Evolutionary conservation across 2,329 filamentous ascomycete species (phyloP).

Genomic region (Aureobasidium subglaciale): DNA sequence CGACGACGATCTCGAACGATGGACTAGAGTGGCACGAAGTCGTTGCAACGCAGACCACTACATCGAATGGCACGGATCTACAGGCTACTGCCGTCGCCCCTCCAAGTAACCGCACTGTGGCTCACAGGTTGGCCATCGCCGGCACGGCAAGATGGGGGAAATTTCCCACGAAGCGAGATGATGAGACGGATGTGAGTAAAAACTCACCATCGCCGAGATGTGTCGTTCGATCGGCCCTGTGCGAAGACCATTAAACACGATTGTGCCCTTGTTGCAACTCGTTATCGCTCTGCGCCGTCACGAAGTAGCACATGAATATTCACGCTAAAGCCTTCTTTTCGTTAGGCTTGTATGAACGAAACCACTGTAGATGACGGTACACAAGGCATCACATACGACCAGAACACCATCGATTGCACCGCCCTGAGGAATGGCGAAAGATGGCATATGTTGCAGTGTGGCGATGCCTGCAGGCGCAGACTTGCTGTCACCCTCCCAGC

Average conservation of each 20-base stretch:
- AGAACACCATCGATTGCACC: background rate
- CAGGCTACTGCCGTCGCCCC: background rate
- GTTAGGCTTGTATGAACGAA: background rate
- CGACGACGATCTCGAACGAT: no score
- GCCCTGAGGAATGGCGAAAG: background rate
- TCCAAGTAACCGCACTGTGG: background rate
- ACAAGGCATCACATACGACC: background rate
- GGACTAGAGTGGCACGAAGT: no score
- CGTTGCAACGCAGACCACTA: no score
- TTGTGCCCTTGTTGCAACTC: no score
- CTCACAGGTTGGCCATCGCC: background rate
- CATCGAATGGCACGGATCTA: background rate
- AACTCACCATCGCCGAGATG: background rate
- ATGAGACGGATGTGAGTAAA: background rate
- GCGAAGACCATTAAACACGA: no score
- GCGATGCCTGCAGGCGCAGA: background rate
- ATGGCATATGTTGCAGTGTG: background rate
- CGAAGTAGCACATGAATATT: no score
- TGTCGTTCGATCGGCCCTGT: no score
- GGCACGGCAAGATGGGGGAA: background rate
- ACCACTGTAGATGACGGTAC: background rate
- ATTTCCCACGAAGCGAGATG: background rate
- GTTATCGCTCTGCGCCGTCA: no score
- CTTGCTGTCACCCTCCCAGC: background rate
- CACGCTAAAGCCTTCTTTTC: background rate